Conservation (phyloP, 1,139 yeast species). For the Scheffersomyces quercinus region DNA sequence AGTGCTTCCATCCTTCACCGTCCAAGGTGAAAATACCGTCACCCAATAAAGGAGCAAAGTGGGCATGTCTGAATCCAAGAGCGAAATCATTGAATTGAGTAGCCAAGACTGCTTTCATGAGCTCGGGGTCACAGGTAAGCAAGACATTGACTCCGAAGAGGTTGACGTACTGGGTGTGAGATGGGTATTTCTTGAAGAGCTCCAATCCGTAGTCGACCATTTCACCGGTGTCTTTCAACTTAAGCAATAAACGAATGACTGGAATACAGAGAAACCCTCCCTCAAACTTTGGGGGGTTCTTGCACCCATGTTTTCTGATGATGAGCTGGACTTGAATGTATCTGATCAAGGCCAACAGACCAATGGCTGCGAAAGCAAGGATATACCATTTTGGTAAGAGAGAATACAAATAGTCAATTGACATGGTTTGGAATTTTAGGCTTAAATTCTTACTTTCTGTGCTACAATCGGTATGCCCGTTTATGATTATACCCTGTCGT, state of each 20-base stretch:
- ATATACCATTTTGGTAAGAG: conserved; percentile 13
- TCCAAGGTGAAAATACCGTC: conserved; percentile 30
- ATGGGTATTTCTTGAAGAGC: conserved; percentile 2
- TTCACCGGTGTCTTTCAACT: conserved; percentile 11
- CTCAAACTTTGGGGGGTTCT: conserved; percentile 12
- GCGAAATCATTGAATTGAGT: conserved; percentile 27
- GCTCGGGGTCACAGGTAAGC: conserved; percentile 22
- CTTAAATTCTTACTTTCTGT: no score
- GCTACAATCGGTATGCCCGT: no score
- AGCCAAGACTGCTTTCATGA: conserved; percentile 25
- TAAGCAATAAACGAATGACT: conserved; percentile 9
- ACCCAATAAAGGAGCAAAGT: conserved; percentile 22
- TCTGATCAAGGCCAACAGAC: conserved; percentile 10
- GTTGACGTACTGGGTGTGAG: conserved; percentile 7
- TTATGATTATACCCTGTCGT: no score
- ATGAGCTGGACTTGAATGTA: conserved; percentile 11
- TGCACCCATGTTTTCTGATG: conserved; percentile 21
- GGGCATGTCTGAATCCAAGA: conserved; percentile 24
- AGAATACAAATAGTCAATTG: no score
- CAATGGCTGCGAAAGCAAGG: conserved; percentile 9
- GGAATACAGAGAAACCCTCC: conserved; percentile 11
- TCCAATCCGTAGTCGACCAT: conserved; percentile 11
- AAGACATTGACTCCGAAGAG: conserved; percentile 15
- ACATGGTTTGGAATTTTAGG: no score
- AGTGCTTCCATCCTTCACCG: conserved; percentile 28